Conservation (phyloP, 2,329 filamentous ascomycete genomes). For the Pezicula carpinea region DNA sequence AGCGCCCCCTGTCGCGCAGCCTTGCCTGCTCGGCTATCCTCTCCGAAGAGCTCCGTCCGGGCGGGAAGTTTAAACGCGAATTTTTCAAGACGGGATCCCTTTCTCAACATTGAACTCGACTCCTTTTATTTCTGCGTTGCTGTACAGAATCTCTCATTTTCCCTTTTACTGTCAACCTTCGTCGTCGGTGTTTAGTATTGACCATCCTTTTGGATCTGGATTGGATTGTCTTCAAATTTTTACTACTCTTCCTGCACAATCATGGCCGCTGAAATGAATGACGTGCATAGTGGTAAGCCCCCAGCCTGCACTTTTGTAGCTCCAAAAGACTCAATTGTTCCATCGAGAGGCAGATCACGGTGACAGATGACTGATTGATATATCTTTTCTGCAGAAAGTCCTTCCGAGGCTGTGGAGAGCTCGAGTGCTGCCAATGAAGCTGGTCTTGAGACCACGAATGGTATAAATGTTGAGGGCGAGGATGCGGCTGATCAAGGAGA, state of each 20-base stretch:
- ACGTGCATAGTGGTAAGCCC: conserved; percentile 25
- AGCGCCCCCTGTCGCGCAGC: no score
- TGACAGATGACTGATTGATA: not conserved
- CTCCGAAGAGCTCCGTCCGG: no score
- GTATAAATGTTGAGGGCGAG: conserved; percentile 18
- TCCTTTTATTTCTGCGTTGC: not conserved
- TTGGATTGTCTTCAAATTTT: conserved; percentile 5
- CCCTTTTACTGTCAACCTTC: conserved; percentile 9
- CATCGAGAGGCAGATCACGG: no score
- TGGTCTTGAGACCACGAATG: conserved; percentile 19
- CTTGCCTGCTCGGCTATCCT: no score
- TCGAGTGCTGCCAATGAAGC: conserved; percentile 14
- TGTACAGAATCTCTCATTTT: not conserved
- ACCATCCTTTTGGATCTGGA: conserved; percentile 6
- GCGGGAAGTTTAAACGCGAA: no score
- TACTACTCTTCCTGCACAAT: conserved; percentile 8
- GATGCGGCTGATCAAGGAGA: conserved; percentile 24
- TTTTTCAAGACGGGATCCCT: not conserved
- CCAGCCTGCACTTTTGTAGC: not conserved
- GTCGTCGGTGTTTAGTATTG: conserved; percentile 9
- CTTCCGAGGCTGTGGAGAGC: conserved; percentile 10
- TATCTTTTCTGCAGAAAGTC: conserved; percentile 12
- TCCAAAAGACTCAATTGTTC: no score
- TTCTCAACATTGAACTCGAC: not conserved
- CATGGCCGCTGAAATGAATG: conserved; percentile 25